Evolutionary conservation across 805 yeast species (phyloP).

Genomic region (Candida krabiensis): DNA sequence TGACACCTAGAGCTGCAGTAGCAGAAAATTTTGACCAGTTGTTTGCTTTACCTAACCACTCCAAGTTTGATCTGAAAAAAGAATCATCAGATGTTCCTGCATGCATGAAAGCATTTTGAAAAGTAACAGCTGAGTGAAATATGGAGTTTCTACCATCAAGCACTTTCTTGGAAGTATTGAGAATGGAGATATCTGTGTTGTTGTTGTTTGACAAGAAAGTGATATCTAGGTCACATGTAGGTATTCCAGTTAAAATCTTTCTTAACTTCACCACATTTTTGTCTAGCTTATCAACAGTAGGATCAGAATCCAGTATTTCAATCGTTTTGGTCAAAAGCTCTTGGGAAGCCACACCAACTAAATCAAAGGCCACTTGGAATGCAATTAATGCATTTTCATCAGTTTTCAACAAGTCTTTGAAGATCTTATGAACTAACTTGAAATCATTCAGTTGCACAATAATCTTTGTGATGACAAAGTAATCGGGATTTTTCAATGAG

Average conservation of each 20-base stretch:
- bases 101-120: constrained; percentile 91
- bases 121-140: constrained; percentile 94
- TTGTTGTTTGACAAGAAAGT: constrained; percentile 86
- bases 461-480: constrained; percentile 79
- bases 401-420: constrained; percentile 53
- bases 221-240: constrained; percentile 88
- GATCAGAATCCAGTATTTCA: constrained; percentile 35
- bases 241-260: constrained; percentile 82
- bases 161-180: constrained; percentile 75
- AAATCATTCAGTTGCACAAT: constrained; percentile 85
- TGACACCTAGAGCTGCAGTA: constrained; percentile 96
- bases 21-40: constrained; percentile 98
- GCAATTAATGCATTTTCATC: constrained; percentile 56
- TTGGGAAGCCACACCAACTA: constrained; percentile 89
- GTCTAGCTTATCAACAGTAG: constrained; percentile 24
- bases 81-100: constrained; percentile 96
- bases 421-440: constrained; percentile 64
- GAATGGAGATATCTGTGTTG: constrained; percentile 78
- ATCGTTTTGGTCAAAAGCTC: constrained; percentile 67
- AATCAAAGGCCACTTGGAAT: constrained; percentile 92
- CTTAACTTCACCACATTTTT: constrained; percentile 47
- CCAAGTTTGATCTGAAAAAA: constrained; percentile 84
- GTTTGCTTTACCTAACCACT: constrained; percentile 96
- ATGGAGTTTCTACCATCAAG: constrained; percentile 92
- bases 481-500: constrained; percentile 66